Conservation (phyloP, 2,329 filamentous ascomycete genomes). For the Arthrobotrys iridis region DNA sequence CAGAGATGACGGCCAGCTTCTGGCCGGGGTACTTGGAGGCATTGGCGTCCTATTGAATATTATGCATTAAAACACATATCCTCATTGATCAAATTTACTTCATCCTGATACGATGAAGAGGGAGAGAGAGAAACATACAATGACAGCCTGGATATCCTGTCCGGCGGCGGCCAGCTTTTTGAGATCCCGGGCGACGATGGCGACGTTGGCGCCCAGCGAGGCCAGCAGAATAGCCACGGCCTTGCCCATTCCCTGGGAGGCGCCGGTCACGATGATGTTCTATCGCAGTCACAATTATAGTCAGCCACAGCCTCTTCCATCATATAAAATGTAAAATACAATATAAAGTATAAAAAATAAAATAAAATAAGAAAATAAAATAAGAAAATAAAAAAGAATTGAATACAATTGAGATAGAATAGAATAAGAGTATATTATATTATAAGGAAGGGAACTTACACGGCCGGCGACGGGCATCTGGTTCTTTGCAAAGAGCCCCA, state of each 20-base stretch:
- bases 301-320: no score
- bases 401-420: no score
- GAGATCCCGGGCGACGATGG: conserved; percentile 82
- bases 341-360: no score
- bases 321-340: no score
- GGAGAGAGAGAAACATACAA: conserved; percentile 29
- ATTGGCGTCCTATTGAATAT: conserved; percentile 43
- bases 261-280: conserved; percentile 90
- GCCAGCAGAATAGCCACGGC: conserved; percentile 78
- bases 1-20: conserved; percentile 82
- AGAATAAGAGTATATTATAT: background rate
- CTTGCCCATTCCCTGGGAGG: conserved; percentile 90
- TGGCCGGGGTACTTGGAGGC: conserved; percentile 75
- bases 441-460: conserved; percentile 65
- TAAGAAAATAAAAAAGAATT: no score
- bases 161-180: conserved; percentile 78
- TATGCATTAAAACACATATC: no score
- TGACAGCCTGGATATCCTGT: conserved; percentile 70
- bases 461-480: conserved; percentile 85
- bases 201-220: conserved; percentile 82
- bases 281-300: conserved; percentile 61
- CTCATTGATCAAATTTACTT: background rate
- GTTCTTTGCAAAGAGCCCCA: conserved; percentile 79
- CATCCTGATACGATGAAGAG: background rate
- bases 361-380: no score